Evolutionary conservation across 441 rosid genomes (phyloP).

Genomic region (Gossypium davidsonii): DNA sequence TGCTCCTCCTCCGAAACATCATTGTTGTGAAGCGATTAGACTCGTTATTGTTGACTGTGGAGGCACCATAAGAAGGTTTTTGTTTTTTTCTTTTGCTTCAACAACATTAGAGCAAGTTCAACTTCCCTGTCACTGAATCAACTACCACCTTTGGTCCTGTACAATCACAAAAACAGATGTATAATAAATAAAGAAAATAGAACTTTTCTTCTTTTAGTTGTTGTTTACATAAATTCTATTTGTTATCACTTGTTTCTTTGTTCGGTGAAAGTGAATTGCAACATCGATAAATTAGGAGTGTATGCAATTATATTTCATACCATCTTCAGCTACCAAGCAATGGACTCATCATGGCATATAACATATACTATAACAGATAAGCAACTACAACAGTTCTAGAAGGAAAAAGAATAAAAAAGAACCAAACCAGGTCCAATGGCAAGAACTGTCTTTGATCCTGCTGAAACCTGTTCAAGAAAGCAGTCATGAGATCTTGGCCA

Average conservation of each 20-base stretch:
- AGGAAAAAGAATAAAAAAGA: neutral
- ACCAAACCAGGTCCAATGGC: slow-evolving; percentile 15
- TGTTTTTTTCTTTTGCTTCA: neutral
- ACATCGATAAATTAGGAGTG: neutral
- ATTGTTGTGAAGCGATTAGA: neutral
- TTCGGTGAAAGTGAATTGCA: neutral
- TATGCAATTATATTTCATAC: neutral
- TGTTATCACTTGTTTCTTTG: neutral
- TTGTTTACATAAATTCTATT: neutral
- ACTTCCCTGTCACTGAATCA: slow-evolving; percentile 68
- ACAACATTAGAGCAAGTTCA: slow-evolving; percentile 46
- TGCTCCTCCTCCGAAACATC: neutral
- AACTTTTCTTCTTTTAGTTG: neutral
- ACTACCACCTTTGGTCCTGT: slow-evolving; percentile 65
- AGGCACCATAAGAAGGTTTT: neutral
- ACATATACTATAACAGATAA: neutral
- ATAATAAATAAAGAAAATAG: neutral
- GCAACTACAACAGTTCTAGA: neutral
- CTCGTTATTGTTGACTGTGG: neutral
- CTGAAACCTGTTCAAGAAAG: slow-evolving; percentile 10
- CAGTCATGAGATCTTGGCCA: neutral
- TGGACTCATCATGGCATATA: neutral
- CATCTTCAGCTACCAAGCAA: neutral
- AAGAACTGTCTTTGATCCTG: slow-evolving; percentile 10
- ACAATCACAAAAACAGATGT: slow-evolving; percentile 1